phyloP scores from a whole-genome alignment of 2,329 filamentous ascomycete species.

The Anthostomella pinea region DNA sequence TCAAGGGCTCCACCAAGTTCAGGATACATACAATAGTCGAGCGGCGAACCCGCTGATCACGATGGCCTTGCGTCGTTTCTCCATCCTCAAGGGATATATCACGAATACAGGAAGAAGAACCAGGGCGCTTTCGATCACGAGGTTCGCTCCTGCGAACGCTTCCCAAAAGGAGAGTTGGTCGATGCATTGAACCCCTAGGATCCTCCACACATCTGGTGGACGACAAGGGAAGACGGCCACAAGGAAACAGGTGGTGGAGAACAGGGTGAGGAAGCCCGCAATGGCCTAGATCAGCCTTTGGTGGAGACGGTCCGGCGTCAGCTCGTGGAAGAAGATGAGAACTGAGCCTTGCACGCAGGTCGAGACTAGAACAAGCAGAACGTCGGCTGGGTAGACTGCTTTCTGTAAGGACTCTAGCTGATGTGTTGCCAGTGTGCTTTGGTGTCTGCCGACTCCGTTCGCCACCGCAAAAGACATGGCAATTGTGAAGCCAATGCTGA shows the following conservation, averaged over 20 bases:
- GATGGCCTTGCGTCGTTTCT: slow-evolving; percentile 6
- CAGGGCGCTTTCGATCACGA: slow-evolving; percentile 11
- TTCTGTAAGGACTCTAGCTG: slow-evolving; percentile 15
- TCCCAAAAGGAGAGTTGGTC: slow-evolving; percentile 17
- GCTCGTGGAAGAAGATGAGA: slow-evolving; percentile 12
- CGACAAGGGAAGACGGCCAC: slow-evolving; percentile 12
- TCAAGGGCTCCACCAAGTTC: too few relatives aligned
- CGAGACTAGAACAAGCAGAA: slow-evolving; percentile 11
- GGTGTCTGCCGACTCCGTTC: slow-evolving; percentile 15
- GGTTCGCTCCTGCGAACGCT: slow-evolving; percentile 10
- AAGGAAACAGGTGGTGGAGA: slow-evolving; percentile 11
- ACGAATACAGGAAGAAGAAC: slow-evolving; percentile 11
- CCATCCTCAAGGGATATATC: slow-evolving; percentile 8
- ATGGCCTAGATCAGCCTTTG: slow-evolving; percentile 3
- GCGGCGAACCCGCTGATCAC: slow-evolving; percentile 13
- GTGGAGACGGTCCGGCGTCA: slow-evolving; percentile 11
- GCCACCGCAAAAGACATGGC: slow-evolving; percentile 14
- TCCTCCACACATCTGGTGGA: slow-evolving; percentile 9
- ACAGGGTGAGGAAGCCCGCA: slow-evolving; percentile 5
- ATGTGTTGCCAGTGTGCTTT: slow-evolving; percentile 7
- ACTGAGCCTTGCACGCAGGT: slow-evolving; percentile 12
- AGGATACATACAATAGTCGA: slow-evolving; percentile 13
- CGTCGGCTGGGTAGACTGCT: slow-evolving; percentile 11
- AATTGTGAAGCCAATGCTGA: slow-evolving; percentile 15
- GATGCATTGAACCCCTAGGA: slow-evolving; percentile 13